Conservation (phyloP, 805 yeast genomes). For the Kodamaea nitidulidarum region DNA sequence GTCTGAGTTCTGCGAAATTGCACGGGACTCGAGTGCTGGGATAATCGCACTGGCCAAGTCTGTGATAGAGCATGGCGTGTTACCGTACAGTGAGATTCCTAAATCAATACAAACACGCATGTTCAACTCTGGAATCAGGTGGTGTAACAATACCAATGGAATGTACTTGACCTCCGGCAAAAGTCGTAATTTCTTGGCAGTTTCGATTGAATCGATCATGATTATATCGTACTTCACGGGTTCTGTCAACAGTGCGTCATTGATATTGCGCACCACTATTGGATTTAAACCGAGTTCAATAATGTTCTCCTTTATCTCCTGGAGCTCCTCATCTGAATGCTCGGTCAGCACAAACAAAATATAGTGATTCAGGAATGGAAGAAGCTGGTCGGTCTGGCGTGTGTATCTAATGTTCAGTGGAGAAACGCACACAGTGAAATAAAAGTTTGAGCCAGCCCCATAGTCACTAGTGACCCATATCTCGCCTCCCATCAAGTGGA, state of each 20-base stretch:
- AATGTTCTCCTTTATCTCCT: constrained; percentile 50
- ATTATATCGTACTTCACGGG: constrained; percentile 73
- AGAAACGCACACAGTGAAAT: constrained; percentile 74
- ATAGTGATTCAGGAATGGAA: constrained; percentile 68
- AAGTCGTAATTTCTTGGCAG: constrained; percentile 63
- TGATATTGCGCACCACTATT: constrained; percentile 51
- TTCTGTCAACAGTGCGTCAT: constrained; percentile 52
- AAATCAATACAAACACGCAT: constrained; percentile 79
- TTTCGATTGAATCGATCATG: constrained; percentile 74
- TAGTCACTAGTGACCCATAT: constrained; percentile 84
- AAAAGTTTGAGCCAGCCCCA: constrained; percentile 79
- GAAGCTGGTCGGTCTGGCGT: constrained; percentile 62
- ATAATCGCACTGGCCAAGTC: constrained; percentile 80
- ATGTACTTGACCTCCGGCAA: constrained; percentile 78
- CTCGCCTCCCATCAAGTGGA: constrained; percentile 90
- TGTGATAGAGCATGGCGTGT: constrained; percentile 77
- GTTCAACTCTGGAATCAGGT: constrained; percentile 69
- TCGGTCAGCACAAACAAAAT: constrained; percentile 67
- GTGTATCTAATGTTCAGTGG: constrained; percentile 62
- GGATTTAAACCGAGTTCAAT: constrained; percentile 58
- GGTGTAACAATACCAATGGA: constrained; percentile 76
- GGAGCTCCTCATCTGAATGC: constrained; percentile 48
- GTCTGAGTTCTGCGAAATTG: constrained; percentile 75
- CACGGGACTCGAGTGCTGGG: constrained; percentile 80
- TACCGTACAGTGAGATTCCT: constrained; percentile 85